Percentiles rank a stretch among this genome's conserved stretches.
Conservation (phyloP, 371 early-diverging fungal species). For the Rhizopus arrhizus region DNA sequence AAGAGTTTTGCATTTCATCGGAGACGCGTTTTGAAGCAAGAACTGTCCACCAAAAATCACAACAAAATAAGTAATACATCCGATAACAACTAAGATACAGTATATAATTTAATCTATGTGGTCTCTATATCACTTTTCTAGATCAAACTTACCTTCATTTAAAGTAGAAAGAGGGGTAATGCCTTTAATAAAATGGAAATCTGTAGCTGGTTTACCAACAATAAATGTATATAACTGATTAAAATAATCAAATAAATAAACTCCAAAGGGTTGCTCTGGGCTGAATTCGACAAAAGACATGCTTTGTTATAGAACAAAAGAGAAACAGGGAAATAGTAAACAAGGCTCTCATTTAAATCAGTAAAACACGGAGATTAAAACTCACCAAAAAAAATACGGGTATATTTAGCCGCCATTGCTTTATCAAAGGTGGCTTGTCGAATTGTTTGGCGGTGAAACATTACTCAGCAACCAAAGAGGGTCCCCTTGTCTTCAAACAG, state of each 20-base stretch:
- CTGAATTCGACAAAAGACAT: constrained; percentile 19
- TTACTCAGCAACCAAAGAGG: neutral
- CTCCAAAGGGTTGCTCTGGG: constrained; percentile 54
- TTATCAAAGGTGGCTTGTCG: neutral
- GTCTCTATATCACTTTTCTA: too few species aligned
- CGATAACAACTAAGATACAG: constrained; percentile 42
- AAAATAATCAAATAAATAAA: constrained; percentile 52
- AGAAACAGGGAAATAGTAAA: neutral
- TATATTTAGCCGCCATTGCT: neutral
- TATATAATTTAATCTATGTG: neutral
- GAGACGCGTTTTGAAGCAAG: constrained; percentile 56
- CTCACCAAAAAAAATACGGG: neutral
- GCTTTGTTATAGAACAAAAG: neutral
- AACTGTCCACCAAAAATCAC: constrained; percentile 69
- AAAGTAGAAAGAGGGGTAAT: constrained; percentile 66
- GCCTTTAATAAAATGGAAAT: constrained; percentile 61
- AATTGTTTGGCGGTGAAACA: too few species aligned
- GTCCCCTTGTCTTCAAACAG: neutral
- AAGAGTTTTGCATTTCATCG: constrained; percentile 60
- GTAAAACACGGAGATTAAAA: neutral
- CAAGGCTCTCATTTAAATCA: neutral
- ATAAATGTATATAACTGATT: constrained; percentile 36
- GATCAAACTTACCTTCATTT: constrained; percentile 21
- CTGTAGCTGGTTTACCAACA: constrained; percentile 44
- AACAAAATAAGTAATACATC: constrained; percentile 57